Evolutionary conservation across 2,329 filamentous ascomycete species (phyloP).

Genomic region (Boeremia exigua): DNA sequence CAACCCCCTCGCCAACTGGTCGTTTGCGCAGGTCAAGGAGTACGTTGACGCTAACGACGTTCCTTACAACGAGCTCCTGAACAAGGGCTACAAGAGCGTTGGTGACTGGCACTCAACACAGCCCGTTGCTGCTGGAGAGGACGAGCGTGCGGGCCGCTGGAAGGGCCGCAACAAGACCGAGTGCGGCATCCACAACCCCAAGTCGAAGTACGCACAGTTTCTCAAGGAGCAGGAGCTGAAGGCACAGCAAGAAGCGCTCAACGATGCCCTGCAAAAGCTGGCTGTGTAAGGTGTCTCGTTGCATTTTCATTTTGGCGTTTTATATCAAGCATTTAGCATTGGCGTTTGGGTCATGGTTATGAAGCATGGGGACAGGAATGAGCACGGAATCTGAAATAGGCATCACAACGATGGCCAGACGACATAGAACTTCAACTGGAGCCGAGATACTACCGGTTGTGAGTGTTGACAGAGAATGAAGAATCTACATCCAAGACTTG

Average conservation of each 20-base stretch:
- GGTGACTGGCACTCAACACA: slow-evolving; percentile 98
- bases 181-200: slow-evolving; percentile 98
- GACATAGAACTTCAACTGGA: slow-evolving; percentile 18
- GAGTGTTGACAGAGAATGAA: slow-evolving; percentile 6
- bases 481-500: neutral
- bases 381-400: slow-evolving; percentile 7
- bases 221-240: slow-evolving; percentile 75
- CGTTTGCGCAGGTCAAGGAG: slow-evolving; percentile 83
- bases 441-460: slow-evolving; percentile 31
- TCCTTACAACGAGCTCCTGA: slow-evolving; percentile 90
- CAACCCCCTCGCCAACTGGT: slow-evolving; percentile 96
- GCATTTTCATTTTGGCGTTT: slow-evolving; percentile 29
- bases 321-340: slow-evolving; percentile 46
- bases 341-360: slow-evolving; percentile 45
- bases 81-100: slow-evolving; percentile 95
- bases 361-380: slow-evolving; percentile 13
- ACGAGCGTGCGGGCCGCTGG: slow-evolving; percentile 95
- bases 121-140: slow-evolving; percentile 87
- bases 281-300: slow-evolving; percentile 25
- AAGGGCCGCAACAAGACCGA: slow-evolving; percentile 96
- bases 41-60: slow-evolving; percentile 88
- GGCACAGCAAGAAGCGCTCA: slow-evolving; percentile 48
- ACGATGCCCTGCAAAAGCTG: slow-evolving; percentile 40
- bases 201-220: slow-evolving; percentile 89
- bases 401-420: slow-evolving; percentile 2